Evolutionary conservation across 257 asterid genomes (phyloP), one percentile per base, ranked within the genome.

Genomic region (Primulina huaijiensis): DNA sequence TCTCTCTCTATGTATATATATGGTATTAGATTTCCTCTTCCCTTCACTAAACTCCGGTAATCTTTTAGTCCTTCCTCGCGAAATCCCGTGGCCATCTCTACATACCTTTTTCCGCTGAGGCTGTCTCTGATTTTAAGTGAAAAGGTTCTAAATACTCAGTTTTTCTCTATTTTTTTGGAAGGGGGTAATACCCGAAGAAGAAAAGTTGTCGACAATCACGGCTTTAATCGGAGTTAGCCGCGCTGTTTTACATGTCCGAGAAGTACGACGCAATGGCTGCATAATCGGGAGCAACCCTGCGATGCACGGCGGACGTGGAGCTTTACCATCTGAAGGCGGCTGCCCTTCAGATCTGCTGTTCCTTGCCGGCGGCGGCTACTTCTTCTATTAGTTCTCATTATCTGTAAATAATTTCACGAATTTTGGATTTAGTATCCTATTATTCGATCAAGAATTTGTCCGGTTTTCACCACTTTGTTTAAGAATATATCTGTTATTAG

Each of bases 261-360:
- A 87, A 34, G 81, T 74, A 62, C 95, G 98, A 77, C 93, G 90
- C 73, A 84, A 82, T 85, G 95, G 86, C 80, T 83, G 92, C 78
- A 74, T 90, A 70, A 89, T 82, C 17, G 85, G 68, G 76, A 85
- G 79, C 88, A 89, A 85, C 74, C 95, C 96, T 85, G 85, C 92
- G 87, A 94, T 96, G 85, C 96, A 93, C 97, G 97, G 99, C 67
- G 99, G 99, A 77, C 97, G 97, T 64, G 99, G 99, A 23, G 99
- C 99, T 12, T 78, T 86, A 74, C 97, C 97, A 19, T 88, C 99
- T 33, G 97, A 89, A 87, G 99, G 99, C 82, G 99, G 99, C 65
- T 82, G 86, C 71, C 99, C 97, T 60, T 93, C 99, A 77, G 97
- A 90, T 85, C 97, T 93, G 79, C 97, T 89, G 74, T 93, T 93